Evolutionary conservation across 2,329 filamentous ascomycete species (phyloP), one percentile per base, ranked within the genome.

Genomic region (Thielaviopsis punctulata): DNA sequence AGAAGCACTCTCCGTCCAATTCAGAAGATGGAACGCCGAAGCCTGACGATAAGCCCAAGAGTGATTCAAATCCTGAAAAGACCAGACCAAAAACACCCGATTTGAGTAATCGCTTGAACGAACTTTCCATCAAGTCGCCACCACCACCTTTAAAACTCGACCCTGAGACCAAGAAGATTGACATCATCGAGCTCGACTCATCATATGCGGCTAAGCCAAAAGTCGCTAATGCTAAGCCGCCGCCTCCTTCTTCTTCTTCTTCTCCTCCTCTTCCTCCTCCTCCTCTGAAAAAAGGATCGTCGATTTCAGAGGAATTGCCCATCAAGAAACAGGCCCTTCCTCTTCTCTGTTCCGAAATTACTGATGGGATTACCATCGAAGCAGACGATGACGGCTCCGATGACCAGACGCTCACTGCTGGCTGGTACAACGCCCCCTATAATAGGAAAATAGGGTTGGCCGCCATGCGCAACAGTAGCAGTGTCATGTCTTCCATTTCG

Each of bases 331-430:
- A 39, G 4, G 12, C 12, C 18, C 21, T 27, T 30, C n/a, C 25
- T 8, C 18, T 12, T 23, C 15, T 25, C 39, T 3, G 19, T 13
- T 18, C 13, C 33, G 8, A 30, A 24, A 3, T 53, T 10, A 49
- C 45, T 15, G 39, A 45, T 18, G 39, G 46, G 2, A 22, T 53
- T 19, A 33, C 45, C 15, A 30, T 49, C 7, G 46, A 53, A 27
- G 51, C 46, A 21, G 46, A 53, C 22, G 24, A 44, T n/a, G 46
- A 53, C 19, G 39, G 36, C 9, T 25, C 39, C 1, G 51, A 53
- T 25, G 46, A 49, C 23, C 10, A 45, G 44, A 33, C 41, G 3
- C 25, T 53, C 19, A 45, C 44, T 25, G 46, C 51, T 19, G 36
- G 36, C 36, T 41, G 36, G 36, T 19, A 41, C n/a, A 41, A 41